A percentile compares a stretch with the other conserved stretches of the same genome.
phyloP scores from a whole-genome alignment of 2,329 filamentous ascomycete species.

The Harringtonia lauricola region DNA sequence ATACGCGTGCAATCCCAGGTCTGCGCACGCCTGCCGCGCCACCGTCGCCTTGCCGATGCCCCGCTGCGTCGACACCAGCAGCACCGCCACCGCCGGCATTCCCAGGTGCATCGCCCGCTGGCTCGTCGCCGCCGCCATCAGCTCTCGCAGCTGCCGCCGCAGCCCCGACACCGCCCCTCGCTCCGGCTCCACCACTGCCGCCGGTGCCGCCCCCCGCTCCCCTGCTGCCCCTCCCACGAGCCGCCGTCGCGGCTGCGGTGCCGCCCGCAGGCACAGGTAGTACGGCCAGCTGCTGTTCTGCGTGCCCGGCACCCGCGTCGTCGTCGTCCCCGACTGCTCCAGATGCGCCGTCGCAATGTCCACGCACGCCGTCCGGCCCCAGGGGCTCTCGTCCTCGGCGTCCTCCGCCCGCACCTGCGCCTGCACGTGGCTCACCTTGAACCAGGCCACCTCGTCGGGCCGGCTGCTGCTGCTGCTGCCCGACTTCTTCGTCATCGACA shows the following conservation, averaged over 20 bases:
- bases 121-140: conserved; percentile 83
- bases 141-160: conserved; percentile 64
- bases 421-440: conserved; percentile 70
- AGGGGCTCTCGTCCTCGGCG: conserved; percentile 50
- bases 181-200: conserved; percentile 32
- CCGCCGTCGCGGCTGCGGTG: conserved; percentile 40
- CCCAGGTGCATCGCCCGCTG: conserved; percentile 75
- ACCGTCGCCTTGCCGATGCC: conserved; percentile 86
- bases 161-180: conserved; percentile 39
- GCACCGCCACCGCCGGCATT: conserved; percentile 77
- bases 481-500: conserved; percentile 44
- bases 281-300: conserved; percentile 76
- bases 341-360: conserved; percentile 81
- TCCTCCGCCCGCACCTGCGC: conserved; percentile 35
- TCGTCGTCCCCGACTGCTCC: conserved; percentile 81
- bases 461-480: conserved; percentile 12
- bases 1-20: conserved; percentile 85
- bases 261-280: conserved; percentile 68
- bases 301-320: conserved; percentile 66
- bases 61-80: conserved; percentile 84
- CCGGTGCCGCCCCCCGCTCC: conserved; percentile 14
- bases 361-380: conserved; percentile 70
- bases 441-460: conserved; percentile 71
- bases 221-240: conserved; percentile 22
- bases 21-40: conserved; percentile 66